A percentile compares a stretch with the other conserved stretches of the same genome.
Conservation (phyloP, 208 protist genomes). For the Leishmania tropica region DNA sequence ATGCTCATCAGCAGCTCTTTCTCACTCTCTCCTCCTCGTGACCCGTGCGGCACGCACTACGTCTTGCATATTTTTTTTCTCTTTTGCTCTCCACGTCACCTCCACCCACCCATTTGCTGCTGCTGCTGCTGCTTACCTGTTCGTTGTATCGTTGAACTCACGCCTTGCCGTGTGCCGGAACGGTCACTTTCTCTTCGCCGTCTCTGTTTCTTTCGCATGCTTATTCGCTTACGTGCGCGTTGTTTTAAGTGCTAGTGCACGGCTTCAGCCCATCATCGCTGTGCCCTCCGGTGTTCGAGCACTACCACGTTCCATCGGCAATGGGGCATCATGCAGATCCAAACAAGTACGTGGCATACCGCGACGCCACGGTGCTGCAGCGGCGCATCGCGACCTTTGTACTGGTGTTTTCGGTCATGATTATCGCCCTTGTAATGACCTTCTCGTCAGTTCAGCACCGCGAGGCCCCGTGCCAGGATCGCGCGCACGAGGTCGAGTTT, state of each 20-base stretch:
- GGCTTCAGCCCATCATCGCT: neutral
- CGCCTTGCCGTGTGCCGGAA: neutral
- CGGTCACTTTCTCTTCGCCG: neutral
- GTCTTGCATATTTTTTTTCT: too few species aligned
- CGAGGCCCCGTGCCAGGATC: conserved; percentile 70
- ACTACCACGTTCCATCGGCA: too few species aligned
- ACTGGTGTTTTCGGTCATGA: conserved; percentile 66
- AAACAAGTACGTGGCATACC: conserved; percentile 38
- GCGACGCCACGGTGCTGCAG: conserved; percentile 49
- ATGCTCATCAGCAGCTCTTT: neutral
- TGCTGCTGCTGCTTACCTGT: too few species aligned
- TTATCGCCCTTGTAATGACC: conserved; percentile 58
- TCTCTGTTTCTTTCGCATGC: too few species aligned
- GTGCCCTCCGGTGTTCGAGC: too few species aligned
- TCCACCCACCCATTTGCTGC: too few species aligned
- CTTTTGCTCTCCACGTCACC: too few species aligned
- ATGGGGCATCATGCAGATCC: conserved; percentile 56
- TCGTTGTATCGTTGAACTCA: too few species aligned
- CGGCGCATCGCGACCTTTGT: conserved; percentile 72
- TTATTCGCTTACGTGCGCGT: neutral
- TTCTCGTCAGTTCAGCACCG: conserved; percentile 66
- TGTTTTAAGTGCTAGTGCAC: neutral
- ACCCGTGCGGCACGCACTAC: neutral
- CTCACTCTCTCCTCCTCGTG: neutral
- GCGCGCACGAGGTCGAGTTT: conserved; percentile 50